Base-by-base conservation (phyloP, 768 basidiomycete species). In the Boletellus sp. region DNA sequence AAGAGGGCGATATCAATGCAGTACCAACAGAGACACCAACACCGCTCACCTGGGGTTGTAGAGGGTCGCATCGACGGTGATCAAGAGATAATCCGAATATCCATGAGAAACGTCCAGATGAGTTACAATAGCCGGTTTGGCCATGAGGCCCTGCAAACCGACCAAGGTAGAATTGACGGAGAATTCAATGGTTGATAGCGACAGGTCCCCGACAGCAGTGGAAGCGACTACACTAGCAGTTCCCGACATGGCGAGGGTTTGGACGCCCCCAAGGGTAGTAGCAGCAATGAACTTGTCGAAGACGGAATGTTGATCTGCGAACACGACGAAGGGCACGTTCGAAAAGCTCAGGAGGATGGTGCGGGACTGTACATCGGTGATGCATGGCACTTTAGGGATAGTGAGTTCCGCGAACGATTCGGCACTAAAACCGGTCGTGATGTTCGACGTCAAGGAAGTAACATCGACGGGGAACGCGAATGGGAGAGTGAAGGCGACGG, bases 401-500 rank as follows among this genome's bases (percentile, higher is more conserved):
- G 70, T 71, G 42, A 89, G 67, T 50, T 80, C 72, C 13, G 84
- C 85, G 50, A 88, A 83, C 6, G 76, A 67, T 41, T 73, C 69
- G 9, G 78, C 80, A 23, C 78, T 58, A 50, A 72, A 75, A 12
- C 75, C 77, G 42, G 81, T 69, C 6, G 73, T 76, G 46, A 86
- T 77, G 36, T 78, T 81, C 64, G 81, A 81, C 45, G 79, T 75
- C 37, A 88, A 62, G 1, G 81, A 71, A 3, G 74, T 72, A 55
- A 89, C 82, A 58, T 89, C 81, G 48, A 87, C 51, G 0, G 86
- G 83, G 70, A 89, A 87, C 15, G 65, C 74, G 56, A 88, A 88
- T 3, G 85, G 87, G 1, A 88, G 68, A 15, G 75, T 76, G 66
- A 89, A 89, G 0, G 78, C 73, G 0, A 83, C 83, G 17, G 78